These are phyloP conservation scores for Zygosaccharomyces pseudobailii DNA, from an alignment of 1,139 yeast species.

Conservation along the genomic window DNA sequence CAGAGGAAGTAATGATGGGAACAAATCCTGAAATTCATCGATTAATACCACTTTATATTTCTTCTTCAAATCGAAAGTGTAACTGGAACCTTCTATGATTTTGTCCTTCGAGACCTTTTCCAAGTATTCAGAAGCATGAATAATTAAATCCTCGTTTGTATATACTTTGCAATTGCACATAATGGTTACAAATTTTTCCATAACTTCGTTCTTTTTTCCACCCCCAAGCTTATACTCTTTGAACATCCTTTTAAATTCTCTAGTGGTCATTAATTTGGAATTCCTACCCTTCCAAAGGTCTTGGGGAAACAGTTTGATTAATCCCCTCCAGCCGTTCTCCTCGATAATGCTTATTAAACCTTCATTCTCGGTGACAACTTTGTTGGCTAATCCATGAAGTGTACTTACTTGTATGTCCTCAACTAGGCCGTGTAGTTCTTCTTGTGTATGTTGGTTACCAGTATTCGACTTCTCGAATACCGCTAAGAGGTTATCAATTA, in stretches of 20 bases:
- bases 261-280: conserved; percentile 28
- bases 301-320: conserved; percentile 30
- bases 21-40: conserved; percentile 76
- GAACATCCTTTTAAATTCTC: conserved; percentile 36
- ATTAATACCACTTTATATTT: conserved; percentile 45
- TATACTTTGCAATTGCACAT: conserved; percentile 36
- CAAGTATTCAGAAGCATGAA: conserved; percentile 31
- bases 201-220: conserved; percentile 5
- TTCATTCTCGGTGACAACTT: conserved; percentile 43
- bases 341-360: conserved; percentile 41
- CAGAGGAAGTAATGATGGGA: conserved; percentile 46
- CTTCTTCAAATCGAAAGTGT: conserved; percentile 15
- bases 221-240: conserved; percentile 31
- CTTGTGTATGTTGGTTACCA: conserved; percentile 10
- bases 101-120: conserved; percentile 9
- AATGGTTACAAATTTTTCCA: conserved; percentile 28
- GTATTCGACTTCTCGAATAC: conserved; percentile 34
- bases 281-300: conserved; percentile 18
- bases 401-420: conserved; percentile 46
- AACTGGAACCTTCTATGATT: conserved; percentile 2
- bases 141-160: conserved; percentile 41
- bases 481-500: conserved; percentile 38
- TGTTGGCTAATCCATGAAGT: conserved; percentile 59
- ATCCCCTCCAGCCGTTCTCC: conserved; percentile 48
- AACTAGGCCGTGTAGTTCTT: conserved; percentile 27